Evolutionary conservation across 139 green algal species (phyloP), one percentile per base, ranked within the genome.

Genomic region (Auxenochlorella pyrenoidosa): DNA sequence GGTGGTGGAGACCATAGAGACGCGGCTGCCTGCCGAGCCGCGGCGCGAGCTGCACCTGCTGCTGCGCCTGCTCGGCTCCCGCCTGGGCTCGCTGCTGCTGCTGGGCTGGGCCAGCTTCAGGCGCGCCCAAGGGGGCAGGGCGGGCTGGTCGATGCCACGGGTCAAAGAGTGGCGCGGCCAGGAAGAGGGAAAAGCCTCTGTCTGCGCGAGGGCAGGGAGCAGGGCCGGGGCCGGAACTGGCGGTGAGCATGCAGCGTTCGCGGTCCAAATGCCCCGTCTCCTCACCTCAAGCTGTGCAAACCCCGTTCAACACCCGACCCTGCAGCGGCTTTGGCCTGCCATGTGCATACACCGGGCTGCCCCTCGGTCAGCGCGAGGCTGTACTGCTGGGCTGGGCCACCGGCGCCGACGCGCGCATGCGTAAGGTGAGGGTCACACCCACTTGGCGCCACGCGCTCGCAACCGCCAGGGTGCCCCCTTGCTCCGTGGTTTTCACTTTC

Each of bases 21-120:
- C 41, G 40, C 51, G 54, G 47, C 71, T 87, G 36, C 59, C 87
- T 0, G 54, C 72, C 15, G 80, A 90, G 72, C 16, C 51, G 24
- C 87, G 75, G 72, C 47, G 60, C 0, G 71, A 90, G 79, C 87
- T 90, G 41, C 58, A 83, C 70, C 32, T 90, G 87, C 82, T 90
- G 73, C 72, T 90, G 73, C 54, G 51, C 60, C 72, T 88, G 82
- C 72, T 90, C 44, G 34, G 58, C 70, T 88, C 82, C 26, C 73
- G 82, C 34, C 34, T 60, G 24, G 87, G 87, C 34, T 71, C 75
- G 2, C 32, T 83, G 16, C 41, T 87, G 60, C 65, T 90, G 70
- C 63, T 83, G 43, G 87, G 87, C 16, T 71, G 78, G 34, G 28
- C 47, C 30, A 38, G n/a, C 41, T 60, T 90, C 47, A 40, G 12